Base-by-base conservation (phyloP, 2,329 filamentous ascomycete species). In the Tympanopsis confertula region DNA sequence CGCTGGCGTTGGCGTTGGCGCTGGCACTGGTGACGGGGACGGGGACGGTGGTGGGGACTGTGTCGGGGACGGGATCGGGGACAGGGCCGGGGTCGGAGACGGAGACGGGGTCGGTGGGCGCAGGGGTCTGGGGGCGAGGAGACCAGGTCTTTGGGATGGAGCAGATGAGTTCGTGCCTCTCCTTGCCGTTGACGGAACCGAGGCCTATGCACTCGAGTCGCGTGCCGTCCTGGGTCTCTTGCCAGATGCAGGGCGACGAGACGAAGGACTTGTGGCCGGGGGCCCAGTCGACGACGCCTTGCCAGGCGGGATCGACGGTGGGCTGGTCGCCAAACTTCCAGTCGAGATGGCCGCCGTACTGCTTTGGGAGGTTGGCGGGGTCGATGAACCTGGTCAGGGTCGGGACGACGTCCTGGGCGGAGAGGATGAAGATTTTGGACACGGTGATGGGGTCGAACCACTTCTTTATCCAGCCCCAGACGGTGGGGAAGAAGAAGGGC, bases 361-460 rank as follows among this genome's bases (percentile, higher is more conserved):
- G 77, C 56, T 85, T 87, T 14, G 89, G 89, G 44, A 96, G 88
- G 58, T 89, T 85, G 38, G 74, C 69, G 1, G 74, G 68, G 38
- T 94, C 82, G 54, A 96, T 86, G 61, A 89, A 95, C 39, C 75
- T 68, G 45, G 79, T 73, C 19, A 96, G 74, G 2, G 86, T 89
- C 13, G 80, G 65, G 47, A 79, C 73, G 38, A 93, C 81, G 58
- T 94, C 86, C 39, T 73, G 54, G 5, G 75, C 66, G 35, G 70
- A 69, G 39, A 96, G 74, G 49, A 96, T 91, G 58, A 94, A 94
- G 56, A 96, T 95, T 65, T 96, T 96, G 50, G 86, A 91, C 3
- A 87, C 85, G 22, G 89, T 95, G 44, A 87, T 86, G 5, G 88
- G 88, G 62, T 88, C 83, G 52, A 94, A 94, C 87, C 88, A 94